Percentiles rank a stretch among this genome's conserved stretches.
phyloP scores from a whole-genome alignment of 768 basidiomycete genomes.

The Agaricus sinodeliciosus region DNA sequence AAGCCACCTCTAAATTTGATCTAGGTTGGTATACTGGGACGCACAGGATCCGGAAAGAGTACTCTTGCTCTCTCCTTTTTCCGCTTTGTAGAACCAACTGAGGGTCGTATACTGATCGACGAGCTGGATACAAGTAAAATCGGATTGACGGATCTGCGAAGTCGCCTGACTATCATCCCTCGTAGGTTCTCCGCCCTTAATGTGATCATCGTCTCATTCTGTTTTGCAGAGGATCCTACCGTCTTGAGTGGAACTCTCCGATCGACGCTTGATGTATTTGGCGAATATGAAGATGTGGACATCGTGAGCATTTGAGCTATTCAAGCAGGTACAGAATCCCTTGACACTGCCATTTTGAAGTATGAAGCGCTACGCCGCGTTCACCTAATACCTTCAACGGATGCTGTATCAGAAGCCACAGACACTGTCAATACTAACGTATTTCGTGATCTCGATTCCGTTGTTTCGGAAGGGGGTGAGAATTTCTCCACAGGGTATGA shows the following conservation, averaged over 20 bases:
- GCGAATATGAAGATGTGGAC: constrained; percentile 78
- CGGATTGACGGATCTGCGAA: constrained; percentile 77
- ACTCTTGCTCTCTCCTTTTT: constrained; percentile 83
- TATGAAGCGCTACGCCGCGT: constrained; percentile 82
- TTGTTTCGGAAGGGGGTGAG: constrained; percentile 79
- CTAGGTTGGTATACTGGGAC: constrained; percentile 64
- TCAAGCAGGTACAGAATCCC: no score
- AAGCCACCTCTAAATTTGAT: neutral
- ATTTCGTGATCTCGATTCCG: constrained; percentile 68
- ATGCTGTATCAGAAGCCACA: constrained; percentile 35
- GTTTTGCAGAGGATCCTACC: constrained; percentile 71
- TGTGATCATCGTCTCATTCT: neutral
- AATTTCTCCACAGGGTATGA: constrained; percentile 76
- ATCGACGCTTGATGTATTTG: constrained; percentile 79
- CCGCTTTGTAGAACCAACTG: constrained; percentile 76
- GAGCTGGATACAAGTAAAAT: constrained; percentile 74
- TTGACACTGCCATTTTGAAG: constrained; percentile 26
- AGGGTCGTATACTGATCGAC: constrained; percentile 71
- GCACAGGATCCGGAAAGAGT: constrained; percentile 74
- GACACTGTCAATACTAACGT: constrained; percentile 62
- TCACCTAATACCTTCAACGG: constrained; percentile 64
- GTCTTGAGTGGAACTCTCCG: constrained; percentile 80
- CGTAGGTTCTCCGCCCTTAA: constrained; percentile 30
- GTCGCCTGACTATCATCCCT: constrained; percentile 50
- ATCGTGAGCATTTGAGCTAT: constrained; percentile 44